Conservation (phyloP, 331 rosid genomes). For the Spiraea crenata region DNA sequence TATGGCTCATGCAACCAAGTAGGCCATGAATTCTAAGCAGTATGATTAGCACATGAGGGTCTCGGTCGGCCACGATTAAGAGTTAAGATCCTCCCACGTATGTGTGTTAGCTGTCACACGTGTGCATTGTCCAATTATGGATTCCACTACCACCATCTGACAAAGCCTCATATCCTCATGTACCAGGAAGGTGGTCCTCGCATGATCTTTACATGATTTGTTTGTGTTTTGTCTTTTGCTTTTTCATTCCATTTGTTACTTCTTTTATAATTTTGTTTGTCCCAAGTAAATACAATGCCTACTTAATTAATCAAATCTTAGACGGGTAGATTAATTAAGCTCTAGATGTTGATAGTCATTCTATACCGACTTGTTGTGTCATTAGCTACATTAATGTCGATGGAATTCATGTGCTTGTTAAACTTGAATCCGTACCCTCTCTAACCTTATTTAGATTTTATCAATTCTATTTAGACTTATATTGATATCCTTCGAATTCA, state of each 20-base stretch:
- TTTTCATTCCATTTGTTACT: not conserved
- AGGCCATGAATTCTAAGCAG: conserved; percentile 3
- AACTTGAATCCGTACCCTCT: not conserved
- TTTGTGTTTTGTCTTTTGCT: not conserved
- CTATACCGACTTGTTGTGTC: not conserved
- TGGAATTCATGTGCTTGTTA: not conserved
- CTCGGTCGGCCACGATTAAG: conserved; percentile 17
- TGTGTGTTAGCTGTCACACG: conserved; percentile 22
- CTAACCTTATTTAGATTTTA: not conserved
- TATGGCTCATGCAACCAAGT: not conserved
- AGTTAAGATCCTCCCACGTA: not conserved
- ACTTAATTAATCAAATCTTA: not conserved
- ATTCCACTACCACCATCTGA: conserved; percentile 1
- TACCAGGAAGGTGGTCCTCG: too few relatives aligned
- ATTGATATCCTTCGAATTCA: too few relatives aligned
- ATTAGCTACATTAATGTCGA: not conserved
- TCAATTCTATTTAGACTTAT: too few relatives aligned
- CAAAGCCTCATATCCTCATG: not conserved
- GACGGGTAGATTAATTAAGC: not conserved
- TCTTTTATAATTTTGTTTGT: not conserved
- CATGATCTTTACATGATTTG: not conserved
- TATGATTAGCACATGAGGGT: conserved; percentile 19
- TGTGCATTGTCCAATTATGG: conserved; percentile 19
- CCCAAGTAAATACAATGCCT: not conserved
- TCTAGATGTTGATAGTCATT: not conserved